Conservation (phyloP, 257 asterid genomes). For the Penstemon newberryi region DNA sequence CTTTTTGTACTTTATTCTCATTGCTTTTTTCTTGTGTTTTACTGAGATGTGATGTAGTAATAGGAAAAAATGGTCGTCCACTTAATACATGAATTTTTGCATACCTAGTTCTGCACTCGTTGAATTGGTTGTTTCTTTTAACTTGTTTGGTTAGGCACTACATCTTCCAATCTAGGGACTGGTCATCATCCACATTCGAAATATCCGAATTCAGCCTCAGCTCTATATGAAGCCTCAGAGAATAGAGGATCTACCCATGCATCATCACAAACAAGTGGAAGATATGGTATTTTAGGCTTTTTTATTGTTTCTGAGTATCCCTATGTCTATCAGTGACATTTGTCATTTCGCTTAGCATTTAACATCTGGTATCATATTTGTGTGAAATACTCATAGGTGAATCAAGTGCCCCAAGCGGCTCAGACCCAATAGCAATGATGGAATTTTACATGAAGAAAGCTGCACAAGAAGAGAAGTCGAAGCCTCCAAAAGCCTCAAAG, state of each 20-base stretch:
- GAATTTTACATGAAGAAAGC: slow-evolving; percentile 93
- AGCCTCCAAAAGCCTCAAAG: slow-evolving; percentile 70
- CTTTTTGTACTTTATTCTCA: neutral
- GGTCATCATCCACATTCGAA: slow-evolving; percentile 47
- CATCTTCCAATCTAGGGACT: slow-evolving; percentile 33
- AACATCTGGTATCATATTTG: slow-evolving; percentile 22
- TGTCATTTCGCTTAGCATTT: slow-evolving; percentile 6
- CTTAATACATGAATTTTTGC: neutral
- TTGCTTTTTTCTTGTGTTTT: neutral
- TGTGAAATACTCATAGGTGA: slow-evolving; percentile 45
- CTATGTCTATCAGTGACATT: neutral
- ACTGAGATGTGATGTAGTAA: neutral
- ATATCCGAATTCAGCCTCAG: slow-evolving; percentile 73
- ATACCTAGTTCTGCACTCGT: neutral
- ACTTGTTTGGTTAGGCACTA: slow-evolving; percentile 34
- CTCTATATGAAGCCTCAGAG: slow-evolving; percentile 61
- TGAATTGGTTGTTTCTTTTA: slow-evolving; percentile 7
- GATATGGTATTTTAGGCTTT: slow-evolving; percentile 39
- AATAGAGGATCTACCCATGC: slow-evolving; percentile 38
- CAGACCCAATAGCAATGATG: slow-evolving; percentile 95
- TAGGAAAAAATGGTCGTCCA: neutral
- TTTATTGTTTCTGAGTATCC: slow-evolving; percentile 12
- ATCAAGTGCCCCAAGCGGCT: slow-evolving; percentile 46
- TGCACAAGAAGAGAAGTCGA: slow-evolving; percentile 74
- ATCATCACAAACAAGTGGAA: slow-evolving; percentile 44